phyloP scores from a whole-genome alignment of 2,329 filamentous ascomycete species.

The Sporothrix brasiliensis region DNA sequence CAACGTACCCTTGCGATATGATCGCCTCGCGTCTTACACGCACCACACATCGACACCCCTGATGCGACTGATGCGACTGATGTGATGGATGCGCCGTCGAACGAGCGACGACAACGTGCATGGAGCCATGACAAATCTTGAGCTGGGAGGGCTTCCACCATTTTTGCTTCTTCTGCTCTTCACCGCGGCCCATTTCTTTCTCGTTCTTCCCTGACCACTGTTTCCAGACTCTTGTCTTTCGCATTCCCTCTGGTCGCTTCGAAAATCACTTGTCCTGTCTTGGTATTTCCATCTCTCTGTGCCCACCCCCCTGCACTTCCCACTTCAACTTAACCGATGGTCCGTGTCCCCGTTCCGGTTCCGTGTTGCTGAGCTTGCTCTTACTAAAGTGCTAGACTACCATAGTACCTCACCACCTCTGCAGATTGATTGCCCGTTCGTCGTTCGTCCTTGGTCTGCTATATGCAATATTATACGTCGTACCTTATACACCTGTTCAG shows the following conservation, averaged over 20 bases:
- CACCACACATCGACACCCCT: conserved; percentile 15
- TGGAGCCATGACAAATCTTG: conserved; percentile 11
- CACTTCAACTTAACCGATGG: not conserved
- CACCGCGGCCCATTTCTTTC: not conserved
- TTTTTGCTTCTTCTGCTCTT: not conserved
- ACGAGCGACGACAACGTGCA: not conserved
- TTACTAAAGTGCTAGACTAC: not conserved
- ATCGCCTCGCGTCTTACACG: conserved; percentile 25
- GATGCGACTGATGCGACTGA: conserved; percentile 6
- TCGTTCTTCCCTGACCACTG: not conserved
- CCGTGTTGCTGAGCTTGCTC: not conserved
- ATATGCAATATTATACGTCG: not conserved
- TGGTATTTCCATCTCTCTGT: not conserved
- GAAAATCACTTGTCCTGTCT: not conserved
- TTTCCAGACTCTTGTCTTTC: not conserved
- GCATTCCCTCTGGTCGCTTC: not conserved
- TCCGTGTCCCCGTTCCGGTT: conserved; percentile 16
- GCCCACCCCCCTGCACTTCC: too few relatives aligned
- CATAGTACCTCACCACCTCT: not conserved
- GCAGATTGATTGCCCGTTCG: not conserved
- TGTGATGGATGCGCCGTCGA: conserved; percentile 3
- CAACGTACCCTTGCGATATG: conserved; percentile 3
- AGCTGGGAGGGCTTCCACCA: not conserved
- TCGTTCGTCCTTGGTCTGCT: not conserved
- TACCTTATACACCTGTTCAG: conserved; percentile 10